Base-by-base conservation (phyloP, 75 land plant genomes). In the Pinus taeda region DNA sequence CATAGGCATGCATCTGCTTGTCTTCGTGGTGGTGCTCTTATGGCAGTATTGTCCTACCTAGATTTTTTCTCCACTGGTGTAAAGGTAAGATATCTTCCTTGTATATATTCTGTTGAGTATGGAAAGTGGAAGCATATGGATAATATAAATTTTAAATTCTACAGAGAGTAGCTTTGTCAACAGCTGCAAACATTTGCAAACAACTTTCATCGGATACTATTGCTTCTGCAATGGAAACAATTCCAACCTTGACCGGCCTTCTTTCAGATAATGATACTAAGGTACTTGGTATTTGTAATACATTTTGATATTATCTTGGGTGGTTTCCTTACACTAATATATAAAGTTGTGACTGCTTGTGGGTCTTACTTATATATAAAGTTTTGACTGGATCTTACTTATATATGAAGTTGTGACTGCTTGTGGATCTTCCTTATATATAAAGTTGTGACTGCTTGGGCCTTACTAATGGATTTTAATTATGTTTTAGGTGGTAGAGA, bases 141-240 rank as follows among this genome's bases (percentile, higher is more conserved):
- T 69, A 81, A 57, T 57, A 81, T 73, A 57, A 61, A 3, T 71
- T 53, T 30, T 21, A 49, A 15, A 20, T 18, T 42, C 29, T 39
- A 12, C 81, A 94, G 97, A 88, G 91, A 82, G 89, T 85, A 57
- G 95, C 95, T 22, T 78, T 94, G 37, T 90, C 93, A 14, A 85
- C 89, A 64, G 97, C 89, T 1, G 89, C 85, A 57, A 92, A 90
- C 64, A 84, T 92, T 64, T 92, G 97, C 78, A 88, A 83, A 76
- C 87, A 86, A 36, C 86, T 88, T 74, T 85, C 89, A 30, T 69
- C 85, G n/a, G 92, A 88, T 53, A 67, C 75, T 76, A 63, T 85
- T 61, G 22, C 78, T 22, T 21, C 59, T 65, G 77, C 90, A 57
- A 82, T 83, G 79, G 93, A 88, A 30, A 86, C 97, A 21, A 63